phyloP scores from a whole-genome alignment of 768 basidiomycete species.

The Antrodiella citrinella region DNA sequence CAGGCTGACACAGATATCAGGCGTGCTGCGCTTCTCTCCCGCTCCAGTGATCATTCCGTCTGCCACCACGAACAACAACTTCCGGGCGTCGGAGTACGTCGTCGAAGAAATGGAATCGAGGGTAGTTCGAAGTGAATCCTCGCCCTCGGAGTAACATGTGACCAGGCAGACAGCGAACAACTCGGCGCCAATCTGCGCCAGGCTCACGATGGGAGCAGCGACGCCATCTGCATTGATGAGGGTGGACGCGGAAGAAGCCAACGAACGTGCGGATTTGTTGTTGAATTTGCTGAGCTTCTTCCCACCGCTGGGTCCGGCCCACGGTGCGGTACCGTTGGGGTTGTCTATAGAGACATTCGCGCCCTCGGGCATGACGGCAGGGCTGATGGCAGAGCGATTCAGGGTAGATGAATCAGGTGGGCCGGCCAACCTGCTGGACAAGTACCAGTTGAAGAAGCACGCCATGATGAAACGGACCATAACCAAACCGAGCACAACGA shows the following conservation, averaged over 20 bases:
- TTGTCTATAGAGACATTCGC: slow-evolving; percentile 94
- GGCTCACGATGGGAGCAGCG: slow-evolving; percentile 62
- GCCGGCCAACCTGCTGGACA: slow-evolving; percentile 74
- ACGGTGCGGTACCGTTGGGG: slow-evolving; percentile 86
- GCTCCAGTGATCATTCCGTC: slow-evolving; percentile 99
- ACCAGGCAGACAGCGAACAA: slow-evolving; percentile 93
- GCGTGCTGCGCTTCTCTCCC: slow-evolving; percentile 92
- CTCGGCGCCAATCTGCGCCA: slow-evolving; percentile 90
- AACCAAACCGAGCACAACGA: slow-evolving; percentile 87
- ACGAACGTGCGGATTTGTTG: slow-evolving; percentile 39
- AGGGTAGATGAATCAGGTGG: slow-evolving; percentile 67
- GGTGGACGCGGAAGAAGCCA: slow-evolving; percentile 50
- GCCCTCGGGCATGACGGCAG: slow-evolving; percentile 93
- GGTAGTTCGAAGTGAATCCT: slow-evolving; percentile 84
- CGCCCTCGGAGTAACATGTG: slow-evolving; percentile 97
- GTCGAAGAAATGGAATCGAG: slow-evolving; percentile 90
- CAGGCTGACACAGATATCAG: slow-evolving; percentile 90
- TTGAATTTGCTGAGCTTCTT: slow-evolving; percentile 40
- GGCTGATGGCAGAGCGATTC: slow-evolving; percentile 80
- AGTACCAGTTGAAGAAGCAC: slow-evolving; percentile 93
- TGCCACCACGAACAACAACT: slow-evolving; percentile 88
- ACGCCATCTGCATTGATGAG: slow-evolving; percentile 39
- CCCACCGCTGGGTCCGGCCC: slow-evolving; percentile 57
- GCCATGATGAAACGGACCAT: slow-evolving; percentile 94
- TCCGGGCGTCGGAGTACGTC: slow-evolving; percentile 85